Conservation (phyloP, 2,329 filamentous ascomycete species). For the Hymenoscyphus salicellus region DNA sequence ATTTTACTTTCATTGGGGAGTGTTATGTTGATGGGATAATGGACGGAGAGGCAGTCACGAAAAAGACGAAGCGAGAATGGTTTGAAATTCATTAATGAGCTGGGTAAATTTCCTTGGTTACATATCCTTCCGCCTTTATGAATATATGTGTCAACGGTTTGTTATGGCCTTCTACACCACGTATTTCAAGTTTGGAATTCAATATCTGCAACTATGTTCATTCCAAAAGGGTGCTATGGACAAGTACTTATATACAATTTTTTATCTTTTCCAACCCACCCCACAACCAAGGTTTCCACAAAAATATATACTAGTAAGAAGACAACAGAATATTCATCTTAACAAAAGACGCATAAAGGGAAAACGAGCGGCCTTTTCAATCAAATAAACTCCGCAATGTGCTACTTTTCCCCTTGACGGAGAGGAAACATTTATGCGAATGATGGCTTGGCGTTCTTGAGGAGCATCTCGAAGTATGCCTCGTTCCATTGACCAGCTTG, state of each 20-base stretch:
- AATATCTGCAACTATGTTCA: neutral
- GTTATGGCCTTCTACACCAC: no score
- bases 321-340: neutral
- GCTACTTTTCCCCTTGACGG: neutral
- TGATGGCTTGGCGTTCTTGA: slow-evolving; percentile 39
- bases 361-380: neutral
- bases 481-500: slow-evolving; percentile 45
- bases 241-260: neutral
- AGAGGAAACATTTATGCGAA: slow-evolving; percentile 16
- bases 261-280: neutral
- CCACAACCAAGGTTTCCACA: neutral
- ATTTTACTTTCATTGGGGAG: no score
- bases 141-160: no score
- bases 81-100: no score
- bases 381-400: neutral
- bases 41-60: no score
- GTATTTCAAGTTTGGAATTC: neutral
- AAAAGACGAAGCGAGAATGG: no score
- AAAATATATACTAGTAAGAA: neutral
- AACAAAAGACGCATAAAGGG: neutral
- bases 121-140: no score
- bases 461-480: slow-evolving; percentile 45
- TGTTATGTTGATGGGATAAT: no score
- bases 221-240: neutral
- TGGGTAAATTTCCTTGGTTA: no score